Evolutionary conservation across 2,329 filamentous ascomycete genomes (phyloP).

Genomic region (Didymella lethalis): DNA sequence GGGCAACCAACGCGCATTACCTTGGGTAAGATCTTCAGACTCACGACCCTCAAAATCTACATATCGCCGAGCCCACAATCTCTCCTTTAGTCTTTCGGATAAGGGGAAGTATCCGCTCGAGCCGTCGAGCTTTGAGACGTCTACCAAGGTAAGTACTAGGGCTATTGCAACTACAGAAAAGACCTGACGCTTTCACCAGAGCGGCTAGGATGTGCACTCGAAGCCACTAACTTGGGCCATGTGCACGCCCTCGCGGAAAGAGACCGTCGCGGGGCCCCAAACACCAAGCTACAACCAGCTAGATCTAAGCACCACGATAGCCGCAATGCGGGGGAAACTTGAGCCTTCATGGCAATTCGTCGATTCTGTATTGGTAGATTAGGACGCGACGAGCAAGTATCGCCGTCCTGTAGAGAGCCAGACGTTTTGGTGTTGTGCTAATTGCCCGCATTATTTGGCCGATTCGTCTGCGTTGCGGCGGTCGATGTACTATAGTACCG

Average conservation of each 20-base stretch:
- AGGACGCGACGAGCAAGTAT: background rate
- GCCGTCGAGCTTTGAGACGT: background rate
- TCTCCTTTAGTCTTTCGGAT: conserved; percentile 2
- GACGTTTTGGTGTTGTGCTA: background rate
- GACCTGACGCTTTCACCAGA: conserved; percentile 1
- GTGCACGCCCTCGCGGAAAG: conserved; percentile 18
- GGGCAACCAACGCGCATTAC: conserved; percentile 12
- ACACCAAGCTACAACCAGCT: conserved; percentile 15
- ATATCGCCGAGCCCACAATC: background rate
- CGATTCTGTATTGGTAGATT: conserved; percentile 1
- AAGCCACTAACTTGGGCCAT: conserved; percentile 13
- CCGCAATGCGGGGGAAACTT: conserved; percentile 17
- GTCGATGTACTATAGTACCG: conserved; percentile 1
- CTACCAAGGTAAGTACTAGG: background rate
- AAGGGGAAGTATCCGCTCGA: conserved; percentile 6
- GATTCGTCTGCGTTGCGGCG: conserved; percentile 4
- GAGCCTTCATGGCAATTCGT: background rate
- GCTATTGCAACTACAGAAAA: background rate
- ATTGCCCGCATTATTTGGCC: conserved; percentile 10
- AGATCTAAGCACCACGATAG: conserved; percentile 14
- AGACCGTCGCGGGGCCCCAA: conserved; percentile 19
- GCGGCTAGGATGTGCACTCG: conserved; percentile 10
- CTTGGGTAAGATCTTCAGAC: conserved; percentile 9
- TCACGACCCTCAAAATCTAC: background rate
- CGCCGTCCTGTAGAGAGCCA: background rate